These are phyloP conservation scores for Diutina siamensis DNA, from an alignment of 1,139 yeast species.

Conservation along the genomic window DNA sequence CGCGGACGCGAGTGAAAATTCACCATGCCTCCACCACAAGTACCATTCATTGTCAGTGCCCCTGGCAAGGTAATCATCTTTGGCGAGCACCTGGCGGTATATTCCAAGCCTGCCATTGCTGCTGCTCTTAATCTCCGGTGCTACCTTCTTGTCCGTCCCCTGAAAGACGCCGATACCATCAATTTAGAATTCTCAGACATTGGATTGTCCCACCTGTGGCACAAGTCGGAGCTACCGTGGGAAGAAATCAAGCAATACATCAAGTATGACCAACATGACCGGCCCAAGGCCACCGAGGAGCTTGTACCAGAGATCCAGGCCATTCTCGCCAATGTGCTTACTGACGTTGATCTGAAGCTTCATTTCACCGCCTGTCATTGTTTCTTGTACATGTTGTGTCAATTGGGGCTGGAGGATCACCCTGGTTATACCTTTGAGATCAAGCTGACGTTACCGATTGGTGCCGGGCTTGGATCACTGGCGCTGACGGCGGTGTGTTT, in stretches of 20 bases:
- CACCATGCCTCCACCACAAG: background rate
- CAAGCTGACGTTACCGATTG: conserved; percentile 82
- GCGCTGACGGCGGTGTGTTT: conserved; percentile 85
- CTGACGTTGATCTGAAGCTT: conserved; percentile 37
- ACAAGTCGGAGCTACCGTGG: conserved; percentile 51
- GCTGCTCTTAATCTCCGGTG: conserved; percentile 80
- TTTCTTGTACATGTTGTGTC: conserved; percentile 65
- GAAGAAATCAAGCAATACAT: conserved; percentile 20
- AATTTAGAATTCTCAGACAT: conserved; percentile 80
- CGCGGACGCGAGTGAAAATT: background rate
- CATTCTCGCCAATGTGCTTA: conserved; percentile 32
- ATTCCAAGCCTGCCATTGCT: conserved; percentile 85
- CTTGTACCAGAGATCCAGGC: conserved; percentile 51
- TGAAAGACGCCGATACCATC: conserved; percentile 27
- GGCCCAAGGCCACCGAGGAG: conserved; percentile 39
- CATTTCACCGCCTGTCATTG: conserved; percentile 81
- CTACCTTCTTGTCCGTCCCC: conserved; percentile 50
- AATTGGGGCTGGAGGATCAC: conserved; percentile 36
- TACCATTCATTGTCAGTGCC: conserved; percentile 69
- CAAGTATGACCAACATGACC: conserved; percentile 13
- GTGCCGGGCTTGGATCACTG: conserved; percentile 95
- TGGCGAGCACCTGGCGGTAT: conserved; percentile 97
- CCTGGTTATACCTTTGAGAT: conserved; percentile 52
- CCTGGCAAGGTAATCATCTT: conserved; percentile 95
- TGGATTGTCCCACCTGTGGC: conserved; percentile 53